Percentiles rank a stretch among this genome's conserved stretches.
phyloP scores from a whole-genome alignment of 352 stramenopile genomes.

The Globisporangium okanoganense region DNA sequence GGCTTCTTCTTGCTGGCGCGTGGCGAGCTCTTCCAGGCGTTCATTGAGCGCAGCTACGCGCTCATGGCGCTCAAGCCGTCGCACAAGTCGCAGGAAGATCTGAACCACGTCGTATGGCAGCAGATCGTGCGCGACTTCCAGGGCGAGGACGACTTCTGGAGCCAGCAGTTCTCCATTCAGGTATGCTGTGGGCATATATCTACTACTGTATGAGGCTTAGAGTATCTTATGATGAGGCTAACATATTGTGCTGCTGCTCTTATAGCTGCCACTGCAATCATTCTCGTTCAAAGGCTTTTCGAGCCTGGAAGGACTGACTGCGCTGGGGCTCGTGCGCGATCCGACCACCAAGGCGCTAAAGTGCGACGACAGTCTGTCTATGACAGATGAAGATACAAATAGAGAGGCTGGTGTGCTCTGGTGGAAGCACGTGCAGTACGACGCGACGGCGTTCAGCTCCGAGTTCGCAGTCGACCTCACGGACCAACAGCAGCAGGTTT shows the following conservation, averaged over 20 bases:
- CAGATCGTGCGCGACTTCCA: conserved; percentile 50
- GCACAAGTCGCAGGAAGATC: conserved; percentile 50
- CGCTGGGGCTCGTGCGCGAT: conserved; percentile 23
- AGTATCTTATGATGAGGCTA: not conserved
- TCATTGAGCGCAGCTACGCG: conserved; percentile 58
- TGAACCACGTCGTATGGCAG: conserved; percentile 62
- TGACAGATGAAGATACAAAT: not conserved
- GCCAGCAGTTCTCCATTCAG: conserved; percentile 38
- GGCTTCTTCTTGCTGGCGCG: conserved; percentile 62
- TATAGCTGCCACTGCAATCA: conserved; percentile 52
- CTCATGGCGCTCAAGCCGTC: conserved; percentile 52
- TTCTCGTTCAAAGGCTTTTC: conserved; percentile 48
- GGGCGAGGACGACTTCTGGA: conserved; percentile 33
- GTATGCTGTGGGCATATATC: too few relatives aligned
- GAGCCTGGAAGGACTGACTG: conserved; percentile 24
- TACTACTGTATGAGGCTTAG: too few relatives aligned
- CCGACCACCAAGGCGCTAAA: conserved; percentile 28
- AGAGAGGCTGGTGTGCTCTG: conserved; percentile 34
- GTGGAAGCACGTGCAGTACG: conserved; percentile 46
- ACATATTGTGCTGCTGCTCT: not conserved
- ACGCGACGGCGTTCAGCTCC: conserved; percentile 32
- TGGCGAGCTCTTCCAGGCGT: conserved; percentile 70
- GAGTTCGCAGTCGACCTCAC: conserved; percentile 35
- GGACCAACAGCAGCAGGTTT: too few relatives aligned
- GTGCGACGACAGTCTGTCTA: conserved; percentile 3